Conservation (phyloP, 1,139 yeast species). For the Geotrichum klebahnii region DNA sequence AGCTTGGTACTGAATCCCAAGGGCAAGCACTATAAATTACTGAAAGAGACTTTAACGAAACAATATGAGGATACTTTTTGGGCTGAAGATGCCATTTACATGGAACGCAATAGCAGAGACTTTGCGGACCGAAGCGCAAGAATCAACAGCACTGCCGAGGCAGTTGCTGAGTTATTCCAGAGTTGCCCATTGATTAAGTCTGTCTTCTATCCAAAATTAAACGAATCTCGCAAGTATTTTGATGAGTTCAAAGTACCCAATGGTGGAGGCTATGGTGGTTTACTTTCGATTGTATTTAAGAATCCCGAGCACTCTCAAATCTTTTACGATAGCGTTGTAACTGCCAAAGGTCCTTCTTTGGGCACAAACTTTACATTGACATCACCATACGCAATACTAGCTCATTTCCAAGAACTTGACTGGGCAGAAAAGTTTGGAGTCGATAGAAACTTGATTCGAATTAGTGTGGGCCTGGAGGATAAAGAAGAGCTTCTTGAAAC, state of each 20-base stretch:
- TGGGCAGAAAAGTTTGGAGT: conserved; percentile 83
- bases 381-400: conserved; percentile 86
- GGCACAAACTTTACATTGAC: conserved; percentile 92
- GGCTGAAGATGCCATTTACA: conserved; percentile 89
- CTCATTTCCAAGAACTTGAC: conserved; percentile 81
- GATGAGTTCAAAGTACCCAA: conserved; percentile 59
- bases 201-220: conserved; percentile 66
- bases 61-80: conserved; percentile 75
- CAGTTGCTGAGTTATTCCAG: conserved; percentile 44
- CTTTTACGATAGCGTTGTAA: conserved; percentile 68
- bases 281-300: conserved; percentile 71
- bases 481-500: conserved; percentile 43
- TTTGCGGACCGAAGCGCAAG: conserved; percentile 63
- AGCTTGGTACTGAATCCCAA: conserved; percentile 72
- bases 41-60: conserved; percentile 50
- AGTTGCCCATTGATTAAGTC: conserved; percentile 46
- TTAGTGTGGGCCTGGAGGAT: conserved; percentile 70
- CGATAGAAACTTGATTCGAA: conserved; percentile 70
- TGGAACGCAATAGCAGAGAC: conserved; percentile 91
- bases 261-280: conserved; percentile 90
- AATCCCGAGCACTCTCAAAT: conserved; percentile 60
- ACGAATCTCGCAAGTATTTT: conserved; percentile 56
- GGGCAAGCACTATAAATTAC: conserved; percentile 49
- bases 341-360: conserved; percentile 90
- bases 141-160: conserved; percentile 64